Conservation (phyloP, 2,329 filamentous ascomycete species). For the Pseudogymnoascus verrucosus region DNA sequence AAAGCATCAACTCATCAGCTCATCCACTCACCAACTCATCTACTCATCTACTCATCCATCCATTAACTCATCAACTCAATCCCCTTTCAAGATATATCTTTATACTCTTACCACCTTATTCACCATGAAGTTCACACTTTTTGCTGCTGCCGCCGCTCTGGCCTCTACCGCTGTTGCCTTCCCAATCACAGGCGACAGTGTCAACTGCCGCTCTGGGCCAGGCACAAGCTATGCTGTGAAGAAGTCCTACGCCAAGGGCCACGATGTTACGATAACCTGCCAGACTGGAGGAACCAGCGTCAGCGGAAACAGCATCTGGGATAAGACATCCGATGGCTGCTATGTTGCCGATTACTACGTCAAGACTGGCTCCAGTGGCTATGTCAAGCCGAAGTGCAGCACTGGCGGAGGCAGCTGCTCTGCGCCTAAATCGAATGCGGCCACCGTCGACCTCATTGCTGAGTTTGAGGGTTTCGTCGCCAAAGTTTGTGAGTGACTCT, state of each 20-base stretch:
- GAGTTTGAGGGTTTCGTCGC: slow-evolving; percentile 31
- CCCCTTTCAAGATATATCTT: neutral
- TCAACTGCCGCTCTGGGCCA: slow-evolving; percentile 6
- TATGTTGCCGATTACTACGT: slow-evolving; percentile 16
- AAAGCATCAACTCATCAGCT: neutral
- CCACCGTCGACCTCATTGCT: slow-evolving; percentile 31
- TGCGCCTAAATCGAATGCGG: slow-evolving; percentile 25
- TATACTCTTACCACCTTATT: neutral
- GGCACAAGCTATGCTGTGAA: slow-evolving; percentile 7
- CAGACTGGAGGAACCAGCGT: neutral
- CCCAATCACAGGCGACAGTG: neutral
- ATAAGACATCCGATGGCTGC: slow-evolving; percentile 8
- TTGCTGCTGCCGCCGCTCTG: neutral
- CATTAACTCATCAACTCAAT: neutral
- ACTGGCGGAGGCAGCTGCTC: slow-evolving; percentile 46
- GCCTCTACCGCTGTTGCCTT: neutral
- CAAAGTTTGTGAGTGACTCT: slow-evolving; percentile 18
- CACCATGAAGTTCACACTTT: neutral
- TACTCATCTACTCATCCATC: neutral
- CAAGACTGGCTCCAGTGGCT: slow-evolving; percentile 2
- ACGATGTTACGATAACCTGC: neutral
- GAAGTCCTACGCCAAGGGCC: neutral
- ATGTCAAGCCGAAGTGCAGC: slow-evolving; percentile 8
- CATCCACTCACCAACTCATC: neutral
- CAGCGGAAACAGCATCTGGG: slow-evolving; percentile 20